Conservation (phyloP, 306 rosid genomes). For the Inga leiocalycina region DNA sequence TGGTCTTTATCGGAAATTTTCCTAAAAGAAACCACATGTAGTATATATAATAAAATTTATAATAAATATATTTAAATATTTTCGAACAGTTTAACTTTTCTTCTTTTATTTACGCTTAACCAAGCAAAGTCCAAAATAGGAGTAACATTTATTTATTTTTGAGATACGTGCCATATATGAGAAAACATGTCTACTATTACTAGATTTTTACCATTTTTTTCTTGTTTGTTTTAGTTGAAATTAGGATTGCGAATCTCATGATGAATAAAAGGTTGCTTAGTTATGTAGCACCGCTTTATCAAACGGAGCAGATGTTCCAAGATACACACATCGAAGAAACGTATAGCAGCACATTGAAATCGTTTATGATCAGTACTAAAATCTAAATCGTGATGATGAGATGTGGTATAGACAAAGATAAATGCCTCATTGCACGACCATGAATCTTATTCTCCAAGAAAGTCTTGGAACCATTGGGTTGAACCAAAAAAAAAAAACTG, state of each 20-base stretch:
- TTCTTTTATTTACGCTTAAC: no score
- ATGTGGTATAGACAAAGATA: constrained; percentile 7
- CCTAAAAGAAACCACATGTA: no score
- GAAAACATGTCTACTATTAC: background rate
- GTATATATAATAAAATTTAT: no score
- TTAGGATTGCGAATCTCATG: constrained; percentile 24
- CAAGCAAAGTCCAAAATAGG: no score
- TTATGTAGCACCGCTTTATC: constrained; percentile 26
- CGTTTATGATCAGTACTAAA: background rate
- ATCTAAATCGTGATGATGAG: constrained; percentile 21
- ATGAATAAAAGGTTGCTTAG: constrained; percentile 16
- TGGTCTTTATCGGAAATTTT: no score
- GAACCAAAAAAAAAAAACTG: background rate
- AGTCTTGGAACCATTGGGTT: constrained; percentile 31
- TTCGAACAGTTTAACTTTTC: no score
- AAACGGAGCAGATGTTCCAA: constrained; percentile 35
- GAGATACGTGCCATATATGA: no score
- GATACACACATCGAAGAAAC: background rate
- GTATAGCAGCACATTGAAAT: background rate
- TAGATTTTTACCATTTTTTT: background rate
- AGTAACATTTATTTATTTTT: no score
- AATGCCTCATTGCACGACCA: constrained; percentile 22
- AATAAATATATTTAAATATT: no score
- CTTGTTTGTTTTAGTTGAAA: background rate
- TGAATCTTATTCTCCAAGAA: constrained; percentile 49